A percentile compares a stretch with the other conserved stretches of the same genome.
Conservation (phyloP, 495 filamentous ascomycete genomes). For the Jackrogersella minutella region DNA sequence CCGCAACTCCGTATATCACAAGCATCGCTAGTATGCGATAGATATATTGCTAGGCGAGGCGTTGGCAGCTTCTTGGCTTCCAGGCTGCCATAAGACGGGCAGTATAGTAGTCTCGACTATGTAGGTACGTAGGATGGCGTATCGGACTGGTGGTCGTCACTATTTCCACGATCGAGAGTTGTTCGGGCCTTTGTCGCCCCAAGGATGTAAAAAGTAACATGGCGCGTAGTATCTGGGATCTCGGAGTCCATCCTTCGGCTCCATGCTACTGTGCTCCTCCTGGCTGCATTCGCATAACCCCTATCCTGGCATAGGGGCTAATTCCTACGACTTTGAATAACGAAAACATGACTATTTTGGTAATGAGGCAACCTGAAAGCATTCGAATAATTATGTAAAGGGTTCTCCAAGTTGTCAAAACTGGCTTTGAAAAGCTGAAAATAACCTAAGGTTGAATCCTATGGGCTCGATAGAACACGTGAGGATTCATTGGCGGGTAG, state of each 20-base stretch:
- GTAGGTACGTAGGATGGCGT: neutral
- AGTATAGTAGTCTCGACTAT: too few relatives aligned
- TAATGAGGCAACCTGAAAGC: too few relatives aligned
- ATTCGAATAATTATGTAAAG: too few relatives aligned
- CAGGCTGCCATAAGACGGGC: neutral
- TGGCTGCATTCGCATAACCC: neutral
- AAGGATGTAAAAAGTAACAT: constrained; percentile 9
- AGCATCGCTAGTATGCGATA: constrained; percentile 18
- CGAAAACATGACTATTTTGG: neutral
- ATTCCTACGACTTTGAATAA: neutral
- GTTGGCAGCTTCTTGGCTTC: neutral
- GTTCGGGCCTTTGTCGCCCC: constrained; percentile 17
- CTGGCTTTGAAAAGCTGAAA: neutral
- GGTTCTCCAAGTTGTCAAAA: too few relatives aligned
- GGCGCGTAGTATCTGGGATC: neutral
- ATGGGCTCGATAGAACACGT: neutral
- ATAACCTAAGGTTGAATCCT: constrained; percentile 8
- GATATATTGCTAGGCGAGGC: neutral
- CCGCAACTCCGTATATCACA: constrained; percentile 8
- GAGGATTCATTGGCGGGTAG: constrained; percentile 9
- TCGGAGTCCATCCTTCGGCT: constrained; percentile 5
- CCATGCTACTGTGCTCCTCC: constrained; percentile 1
- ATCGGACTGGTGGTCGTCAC: neutral
- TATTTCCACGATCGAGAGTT: neutral
- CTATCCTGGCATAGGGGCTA: neutral